These are phyloP conservation scores for Leishmania martiniquensis DNA, from an alignment of 208 protist species.

Conservation along the genomic window DNA sequence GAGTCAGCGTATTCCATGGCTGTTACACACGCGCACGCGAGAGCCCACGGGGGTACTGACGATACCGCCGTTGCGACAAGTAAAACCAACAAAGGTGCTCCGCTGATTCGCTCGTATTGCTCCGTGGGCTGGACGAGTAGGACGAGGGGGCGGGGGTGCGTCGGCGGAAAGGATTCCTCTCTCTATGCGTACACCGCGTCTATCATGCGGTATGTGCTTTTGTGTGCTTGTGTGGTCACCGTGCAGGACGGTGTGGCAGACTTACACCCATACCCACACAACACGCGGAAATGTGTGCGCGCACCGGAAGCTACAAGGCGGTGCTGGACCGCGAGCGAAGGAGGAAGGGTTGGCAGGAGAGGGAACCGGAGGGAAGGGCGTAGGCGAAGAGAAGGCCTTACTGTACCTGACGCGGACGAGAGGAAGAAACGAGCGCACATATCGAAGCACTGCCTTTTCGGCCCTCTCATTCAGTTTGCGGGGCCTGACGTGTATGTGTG, in stretches of 20 bases:
- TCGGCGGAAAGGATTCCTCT: not conserved
- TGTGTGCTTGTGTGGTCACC: not conserved
- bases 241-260: not conserved
- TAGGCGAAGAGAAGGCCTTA: not conserved
- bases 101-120: not conserved
- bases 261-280: not conserved
- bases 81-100: not conserved
- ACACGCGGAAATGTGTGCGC: constrained; percentile 1
- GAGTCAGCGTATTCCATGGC: constrained; percentile 5
- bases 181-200: not conserved
- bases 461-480: not conserved
- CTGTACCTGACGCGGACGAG: not conserved
- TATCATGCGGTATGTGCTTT: not conserved
- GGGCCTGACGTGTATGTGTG: not conserved
- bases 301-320: not conserved
- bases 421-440: not conserved
- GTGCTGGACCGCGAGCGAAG: not conserved
- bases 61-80: not conserved
- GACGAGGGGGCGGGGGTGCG: not conserved
- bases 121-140: not conserved
- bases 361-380: not conserved
- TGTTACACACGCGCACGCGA: not conserved
- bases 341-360: not conserved
- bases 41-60: not conserved
- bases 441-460: not conserved